Evolutionary conservation across 306 rosid genomes (phyloP).

Genomic region (Acacia acuminata): DNA sequence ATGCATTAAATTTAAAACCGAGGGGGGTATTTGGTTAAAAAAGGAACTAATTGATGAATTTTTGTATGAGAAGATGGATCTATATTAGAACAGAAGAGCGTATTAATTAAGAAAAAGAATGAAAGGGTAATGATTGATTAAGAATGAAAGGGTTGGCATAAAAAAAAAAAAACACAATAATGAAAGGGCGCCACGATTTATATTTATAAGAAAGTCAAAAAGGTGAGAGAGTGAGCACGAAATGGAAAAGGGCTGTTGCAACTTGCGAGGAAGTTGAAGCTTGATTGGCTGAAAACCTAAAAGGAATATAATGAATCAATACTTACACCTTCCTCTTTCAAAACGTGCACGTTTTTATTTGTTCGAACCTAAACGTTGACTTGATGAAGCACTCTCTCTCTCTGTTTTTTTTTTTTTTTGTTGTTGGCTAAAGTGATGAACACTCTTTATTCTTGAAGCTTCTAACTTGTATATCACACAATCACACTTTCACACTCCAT

Average conservation of each 20-base stretch:
- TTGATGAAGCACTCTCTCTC: neutral
- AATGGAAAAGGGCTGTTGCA: neutral
- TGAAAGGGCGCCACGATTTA: neutral
- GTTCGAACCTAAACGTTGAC: neutral
- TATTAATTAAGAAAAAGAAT: too few species aligned
- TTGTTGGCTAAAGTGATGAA: too few species aligned
- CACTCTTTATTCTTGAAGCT: too few species aligned
- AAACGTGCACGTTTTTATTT: neutral
- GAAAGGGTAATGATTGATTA: neutral
- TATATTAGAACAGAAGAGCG: neutral
- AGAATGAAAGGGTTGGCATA: neutral
- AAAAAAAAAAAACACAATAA: too few species aligned
- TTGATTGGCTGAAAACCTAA: neutral
- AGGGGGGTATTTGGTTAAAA: too few species aligned
- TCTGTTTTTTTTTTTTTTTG: too few species aligned
- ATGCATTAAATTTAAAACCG: too few species aligned
- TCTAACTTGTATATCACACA: neutral
- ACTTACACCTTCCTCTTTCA: neutral
- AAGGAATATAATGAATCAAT: neutral
- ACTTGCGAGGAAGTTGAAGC: neutral
- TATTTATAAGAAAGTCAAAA: neutral
- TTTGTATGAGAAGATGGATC: too few species aligned
- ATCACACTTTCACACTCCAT: neutral
- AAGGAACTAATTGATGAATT: too few species aligned
- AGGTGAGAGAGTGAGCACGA: neutral